Percentiles rank a stretch among this genome's conserved stretches.
phyloP scores from a whole-genome alignment of 306 rosid genomes.

The Benincasa hispida region DNA sequence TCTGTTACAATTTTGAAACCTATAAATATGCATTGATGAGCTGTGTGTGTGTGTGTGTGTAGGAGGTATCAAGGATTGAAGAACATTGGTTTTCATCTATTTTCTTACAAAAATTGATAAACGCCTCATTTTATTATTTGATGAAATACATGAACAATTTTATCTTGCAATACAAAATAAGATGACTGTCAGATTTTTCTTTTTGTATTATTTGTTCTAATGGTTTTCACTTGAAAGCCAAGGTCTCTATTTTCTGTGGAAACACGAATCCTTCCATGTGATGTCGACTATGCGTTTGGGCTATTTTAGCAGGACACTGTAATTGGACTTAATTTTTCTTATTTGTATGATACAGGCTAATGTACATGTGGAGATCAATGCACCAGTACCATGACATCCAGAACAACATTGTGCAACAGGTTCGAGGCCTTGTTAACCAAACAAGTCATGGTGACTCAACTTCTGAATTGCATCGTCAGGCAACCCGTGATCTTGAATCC shows the following conservation, averaged over 20 bases:
- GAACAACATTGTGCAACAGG: conserved; percentile 89
- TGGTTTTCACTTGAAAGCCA: neutral
- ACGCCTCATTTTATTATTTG: neutral
- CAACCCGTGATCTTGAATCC: conserved; percentile 89
- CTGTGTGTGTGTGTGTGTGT: neutral
- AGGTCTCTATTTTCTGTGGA: neutral
- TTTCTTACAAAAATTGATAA: neutral
- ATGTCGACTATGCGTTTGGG: neutral
- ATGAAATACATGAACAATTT: neutral
- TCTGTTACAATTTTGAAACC: neutral
- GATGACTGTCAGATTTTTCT: neutral
- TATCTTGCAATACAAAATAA: neutral
- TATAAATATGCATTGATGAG: neutral
- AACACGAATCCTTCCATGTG: neutral
- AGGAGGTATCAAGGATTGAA: neutral
- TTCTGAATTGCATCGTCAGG: conserved; percentile 87
- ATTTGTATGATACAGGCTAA: conserved; percentile 39
- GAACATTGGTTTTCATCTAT: neutral
- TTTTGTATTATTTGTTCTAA: neutral
- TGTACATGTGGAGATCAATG: conserved; percentile 99
- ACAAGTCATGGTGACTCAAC: conserved; percentile 60
- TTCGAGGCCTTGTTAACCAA: conserved; percentile 72
- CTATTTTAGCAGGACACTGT: neutral
- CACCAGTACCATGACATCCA: conserved; percentile 83
- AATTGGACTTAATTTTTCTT: neutral